phyloP scores from a whole-genome alignment of 306 rosid species.

The Sphenostylis stenocarpa region DNA sequence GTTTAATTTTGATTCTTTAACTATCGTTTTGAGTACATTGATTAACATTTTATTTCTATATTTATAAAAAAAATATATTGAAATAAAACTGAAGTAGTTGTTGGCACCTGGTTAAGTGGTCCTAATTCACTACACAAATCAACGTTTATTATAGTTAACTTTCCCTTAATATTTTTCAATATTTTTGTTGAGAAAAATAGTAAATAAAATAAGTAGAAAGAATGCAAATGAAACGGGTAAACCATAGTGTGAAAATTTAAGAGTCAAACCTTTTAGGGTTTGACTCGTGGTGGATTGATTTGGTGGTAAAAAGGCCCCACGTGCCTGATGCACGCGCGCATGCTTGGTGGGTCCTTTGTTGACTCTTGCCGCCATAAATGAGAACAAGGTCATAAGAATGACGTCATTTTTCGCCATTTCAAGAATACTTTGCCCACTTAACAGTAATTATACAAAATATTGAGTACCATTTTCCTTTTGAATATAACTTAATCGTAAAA shows the following conservation, averaged over 20 bases:
- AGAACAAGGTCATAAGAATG: slow-evolving; percentile 25
- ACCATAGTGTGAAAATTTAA: not conserved
- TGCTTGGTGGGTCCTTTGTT: slow-evolving; percentile 35
- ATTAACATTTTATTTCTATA: not conserved
- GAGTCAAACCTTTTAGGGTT: not conserved
- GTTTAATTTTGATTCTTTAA: too few relatives aligned
- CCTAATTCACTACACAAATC: not conserved
- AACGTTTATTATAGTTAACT: not conserved
- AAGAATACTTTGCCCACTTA: not conserved
- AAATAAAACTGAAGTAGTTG: not conserved
- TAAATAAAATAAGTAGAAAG: not conserved
- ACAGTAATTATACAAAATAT: too few relatives aligned
- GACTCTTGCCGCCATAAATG: slow-evolving; percentile 5
- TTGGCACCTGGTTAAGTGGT: not conserved
- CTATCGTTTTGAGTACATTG: not conserved
- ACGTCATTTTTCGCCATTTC: slow-evolving; percentile 19
- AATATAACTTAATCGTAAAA: too few relatives aligned
- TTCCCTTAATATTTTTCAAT: not conserved
- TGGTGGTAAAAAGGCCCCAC: slow-evolving; percentile 21
- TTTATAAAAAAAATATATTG: not conserved
- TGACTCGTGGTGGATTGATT: not conserved
- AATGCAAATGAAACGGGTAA: not conserved
- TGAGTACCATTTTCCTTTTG: too few relatives aligned
- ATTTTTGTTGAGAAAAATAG: not conserved
- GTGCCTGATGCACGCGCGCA: slow-evolving; percentile 38